Conservation (phyloP, 1,284 basidiomycete species). For the Sporisorium sorghi region DNA sequence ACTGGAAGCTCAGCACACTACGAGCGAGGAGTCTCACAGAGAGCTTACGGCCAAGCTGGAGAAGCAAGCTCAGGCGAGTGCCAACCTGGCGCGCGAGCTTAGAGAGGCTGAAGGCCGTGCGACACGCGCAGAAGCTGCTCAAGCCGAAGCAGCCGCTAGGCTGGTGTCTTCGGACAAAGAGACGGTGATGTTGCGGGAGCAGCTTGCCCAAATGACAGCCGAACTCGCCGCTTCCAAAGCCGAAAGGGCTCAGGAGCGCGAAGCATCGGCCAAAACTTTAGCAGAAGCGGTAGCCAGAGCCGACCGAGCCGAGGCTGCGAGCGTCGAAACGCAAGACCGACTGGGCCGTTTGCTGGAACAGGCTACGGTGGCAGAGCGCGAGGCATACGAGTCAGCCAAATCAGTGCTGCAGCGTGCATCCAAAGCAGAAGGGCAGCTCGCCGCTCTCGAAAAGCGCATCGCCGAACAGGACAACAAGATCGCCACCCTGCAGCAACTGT, state of each 20-base stretch:
- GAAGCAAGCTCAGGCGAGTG: slow-evolving; percentile 17
- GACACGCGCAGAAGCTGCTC: slow-evolving; percentile 8
- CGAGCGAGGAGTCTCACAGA: slow-evolving; percentile 23
- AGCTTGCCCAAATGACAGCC: slow-evolving; percentile 35
- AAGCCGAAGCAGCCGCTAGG: slow-evolving; percentile 13
- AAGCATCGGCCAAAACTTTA: slow-evolving; percentile 37
- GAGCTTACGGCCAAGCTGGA: slow-evolving; percentile 11
- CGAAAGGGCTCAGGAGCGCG: slow-evolving; percentile 36
- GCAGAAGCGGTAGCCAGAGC: slow-evolving; percentile 45
- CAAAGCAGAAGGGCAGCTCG: slow-evolving; percentile 53
- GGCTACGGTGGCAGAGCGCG: slow-evolving; percentile 29
- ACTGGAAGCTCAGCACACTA: slow-evolving; percentile 18
- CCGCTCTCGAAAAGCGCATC: slow-evolving; percentile 52
- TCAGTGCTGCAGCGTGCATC: slow-evolving; percentile 40
- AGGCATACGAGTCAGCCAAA: slow-evolving; percentile 41
- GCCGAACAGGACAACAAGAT: slow-evolving; percentile 59
- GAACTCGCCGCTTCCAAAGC: slow-evolving; percentile 38
- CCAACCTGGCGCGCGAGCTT: slow-evolving; percentile 10
- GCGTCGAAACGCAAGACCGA: slow-evolving; percentile 27
- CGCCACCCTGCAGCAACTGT: slow-evolving; percentile 52
- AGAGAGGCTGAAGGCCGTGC: slow-evolving; percentile 29
- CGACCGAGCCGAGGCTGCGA: slow-evolving; percentile 34
- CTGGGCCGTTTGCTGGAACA: slow-evolving; percentile 24
- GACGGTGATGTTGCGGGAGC: slow-evolving; percentile 31
- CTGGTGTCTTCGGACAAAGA: slow-evolving; percentile 23